phyloP scores from a whole-genome alignment of 306 rosid species.

The Cucumis hystrix region DNA sequence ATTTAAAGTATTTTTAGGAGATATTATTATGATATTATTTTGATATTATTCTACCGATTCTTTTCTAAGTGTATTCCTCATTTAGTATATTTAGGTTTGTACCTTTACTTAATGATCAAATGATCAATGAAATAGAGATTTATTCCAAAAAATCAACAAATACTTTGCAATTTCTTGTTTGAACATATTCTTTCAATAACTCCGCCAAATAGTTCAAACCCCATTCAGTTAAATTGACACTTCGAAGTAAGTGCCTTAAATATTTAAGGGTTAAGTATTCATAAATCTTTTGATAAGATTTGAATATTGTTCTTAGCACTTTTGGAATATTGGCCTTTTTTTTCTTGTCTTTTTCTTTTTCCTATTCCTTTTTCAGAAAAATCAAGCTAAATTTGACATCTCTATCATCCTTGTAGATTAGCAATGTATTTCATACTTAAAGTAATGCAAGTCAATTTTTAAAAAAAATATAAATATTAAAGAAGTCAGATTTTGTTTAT shows the following conservation, averaged over 20 bases:
- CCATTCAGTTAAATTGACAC: neutral
- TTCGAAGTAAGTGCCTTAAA: neutral
- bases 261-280: neutral
- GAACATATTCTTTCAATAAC: neutral
- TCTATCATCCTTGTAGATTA: neutral
- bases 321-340: neutral
- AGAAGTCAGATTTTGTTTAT: neutral
- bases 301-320: neutral
- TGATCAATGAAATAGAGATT: no score
- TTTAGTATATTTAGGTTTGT: no score
- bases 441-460: neutral
- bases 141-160: no score
- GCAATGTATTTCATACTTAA: neutral
- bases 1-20: no score
- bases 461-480: neutral
- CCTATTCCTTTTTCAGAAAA: neutral
- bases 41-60: no score
- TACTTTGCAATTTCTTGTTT: neutral
- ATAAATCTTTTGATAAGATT: neutral
- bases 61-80: no score
- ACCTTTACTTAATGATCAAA: no score
- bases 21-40: no score
- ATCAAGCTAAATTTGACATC: neutral
- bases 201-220: neutral
- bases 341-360: neutral